Evolutionary conservation across 768 basidiomycete species (phyloP), one percentile per base, ranked within the genome.

Genomic region (Dioszegia aurantiaca): DNA sequence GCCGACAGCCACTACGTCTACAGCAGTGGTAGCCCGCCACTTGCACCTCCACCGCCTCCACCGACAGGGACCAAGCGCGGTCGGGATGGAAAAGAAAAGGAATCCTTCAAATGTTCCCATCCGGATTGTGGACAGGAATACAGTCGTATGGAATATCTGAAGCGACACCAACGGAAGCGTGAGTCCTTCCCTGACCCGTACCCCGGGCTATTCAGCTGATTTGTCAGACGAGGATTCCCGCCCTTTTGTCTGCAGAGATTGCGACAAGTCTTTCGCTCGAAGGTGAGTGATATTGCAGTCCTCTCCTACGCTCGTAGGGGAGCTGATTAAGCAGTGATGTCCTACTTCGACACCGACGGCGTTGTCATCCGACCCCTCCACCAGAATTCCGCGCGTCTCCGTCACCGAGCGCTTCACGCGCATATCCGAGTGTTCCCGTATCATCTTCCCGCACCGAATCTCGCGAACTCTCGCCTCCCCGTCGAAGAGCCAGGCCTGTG

Each of bases 151-250:
- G 78, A 78, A 56, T 78, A 77, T 61, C 61, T 78, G 60, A 70
- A 72, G 45, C 63, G 78, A 41, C 78, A 78, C 62, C 75, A 78
- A 55, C 53, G 78, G 36, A 77, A 78, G 67, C 72, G 77, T 78
- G 57, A 53, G 77, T 66, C 27, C 27, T 24, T 24, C 26, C 17
- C 6, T 41, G 16, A 17, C 10, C 10, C 2, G 3, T 42, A 42
- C 23, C 2, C 19, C 11, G 33, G 28, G 19, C 10, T 14, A 19
- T 43, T n/a, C 9, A 12, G 54, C 54, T 55, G 30, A 52, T 55
- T 14, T 23, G 17, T 8, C 56, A 78, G 77, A 78, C 45, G 69
- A 74, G 48, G 76, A 77, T 47, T 73, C 66, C n/a, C 60, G 76
- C 44, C 78, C 78, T 4, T 78, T 78, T 60, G 59, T 59, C 39